These are phyloP conservation scores for Lizanozyma gosingica DNA, from an alignment of 1,139 yeast species.

Conservation along the genomic window DNA sequence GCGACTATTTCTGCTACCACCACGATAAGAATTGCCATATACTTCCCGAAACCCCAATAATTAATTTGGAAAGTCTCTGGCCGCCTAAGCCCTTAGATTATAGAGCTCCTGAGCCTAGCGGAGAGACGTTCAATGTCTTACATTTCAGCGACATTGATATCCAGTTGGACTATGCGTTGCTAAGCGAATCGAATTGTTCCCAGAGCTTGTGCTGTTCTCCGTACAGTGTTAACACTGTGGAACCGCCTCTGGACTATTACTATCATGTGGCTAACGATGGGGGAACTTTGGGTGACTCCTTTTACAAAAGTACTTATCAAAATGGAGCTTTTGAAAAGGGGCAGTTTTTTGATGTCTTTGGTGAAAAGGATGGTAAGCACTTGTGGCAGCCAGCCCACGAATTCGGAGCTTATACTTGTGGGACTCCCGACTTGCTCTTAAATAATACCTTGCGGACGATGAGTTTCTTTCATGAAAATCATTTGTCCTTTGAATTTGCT, in stretches of 20 bases:
- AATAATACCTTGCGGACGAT: conserved; percentile 20
- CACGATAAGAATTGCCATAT: conserved; percentile 15
- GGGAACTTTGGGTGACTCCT: conserved; percentile 11
- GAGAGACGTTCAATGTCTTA: conserved; percentile 17
- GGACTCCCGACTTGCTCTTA: conserved; percentile 19
- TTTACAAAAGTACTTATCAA: conserved; percentile 17
- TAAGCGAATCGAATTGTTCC: conserved; percentile 23
- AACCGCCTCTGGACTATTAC: conserved; percentile 10
- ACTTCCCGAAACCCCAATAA: conserved; percentile 14
- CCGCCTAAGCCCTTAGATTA: conserved; percentile 16
- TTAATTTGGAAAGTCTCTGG: conserved; percentile 13
- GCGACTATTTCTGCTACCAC: conserved; percentile 19
- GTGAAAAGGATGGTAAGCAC: conserved; percentile 8
- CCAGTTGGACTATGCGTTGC: conserved; percentile 16
- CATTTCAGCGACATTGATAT: conserved; percentile 21
- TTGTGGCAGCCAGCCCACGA: conserved; percentile 21
- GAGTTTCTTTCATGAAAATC: conserved; percentile 15
- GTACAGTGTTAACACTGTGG: conserved; percentile 12
- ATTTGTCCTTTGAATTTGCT: conserved; percentile 8
- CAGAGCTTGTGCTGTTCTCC: conserved; percentile 19
- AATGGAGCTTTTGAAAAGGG: conserved; percentile 18
- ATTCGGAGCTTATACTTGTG: conserved; percentile 24
- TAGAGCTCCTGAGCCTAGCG: conserved; percentile 11
- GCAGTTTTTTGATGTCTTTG: conserved; percentile 14
- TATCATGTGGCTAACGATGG: conserved; percentile 9